Evolutionary conservation across 768 basidiomycete species (phyloP).

Genomic region (Kwoniella europaea): DNA sequence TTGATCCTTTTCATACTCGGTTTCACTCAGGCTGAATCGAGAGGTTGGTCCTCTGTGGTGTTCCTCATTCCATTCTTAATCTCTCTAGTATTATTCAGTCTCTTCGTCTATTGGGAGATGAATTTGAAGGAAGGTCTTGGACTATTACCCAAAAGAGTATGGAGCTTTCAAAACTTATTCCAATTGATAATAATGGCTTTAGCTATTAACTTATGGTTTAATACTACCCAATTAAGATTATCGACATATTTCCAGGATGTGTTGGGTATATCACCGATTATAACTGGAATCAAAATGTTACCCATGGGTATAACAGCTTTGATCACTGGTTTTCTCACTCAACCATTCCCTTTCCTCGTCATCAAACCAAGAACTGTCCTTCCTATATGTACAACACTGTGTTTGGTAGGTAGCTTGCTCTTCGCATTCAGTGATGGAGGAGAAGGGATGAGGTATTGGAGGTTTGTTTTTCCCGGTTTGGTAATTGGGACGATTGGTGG

Average conservation of each 20-base stretch:
- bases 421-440: slow-evolving; percentile 48
- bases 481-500: slow-evolving; percentile 46
- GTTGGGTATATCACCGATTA: slow-evolving; percentile 42
- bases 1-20: slow-evolving; percentile 52
- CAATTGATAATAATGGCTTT: slow-evolving; percentile 44
- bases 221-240: slow-evolving; percentile 44
- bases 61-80: slow-evolving; percentile 55
- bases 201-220: slow-evolving; percentile 49
- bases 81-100: slow-evolving; percentile 39
- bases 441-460: slow-evolving; percentile 46
- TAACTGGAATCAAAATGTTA: slow-evolving; percentile 46
- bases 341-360: slow-evolving; percentile 43
- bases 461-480: slow-evolving; percentile 47
- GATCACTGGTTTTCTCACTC: slow-evolving; percentile 37
- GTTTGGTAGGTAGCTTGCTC: slow-evolving; percentile 45
- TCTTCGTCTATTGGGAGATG: slow-evolving; percentile 49
- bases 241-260: slow-evolving; percentile 52
- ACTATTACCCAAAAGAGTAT: slow-evolving; percentile 46
- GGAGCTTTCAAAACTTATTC: slow-evolving; percentile 52
- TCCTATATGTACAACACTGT: slow-evolving; percentile 35
- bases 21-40: slow-evolving; percentile 50
- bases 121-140: slow-evolving; percentile 39
- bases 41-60: slow-evolving; percentile 42
- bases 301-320: slow-evolving; percentile 53
- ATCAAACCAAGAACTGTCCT: slow-evolving; percentile 41